Conservation (phyloP, 495 filamentous ascomycete species). For the Neurospora sp. region DNA sequence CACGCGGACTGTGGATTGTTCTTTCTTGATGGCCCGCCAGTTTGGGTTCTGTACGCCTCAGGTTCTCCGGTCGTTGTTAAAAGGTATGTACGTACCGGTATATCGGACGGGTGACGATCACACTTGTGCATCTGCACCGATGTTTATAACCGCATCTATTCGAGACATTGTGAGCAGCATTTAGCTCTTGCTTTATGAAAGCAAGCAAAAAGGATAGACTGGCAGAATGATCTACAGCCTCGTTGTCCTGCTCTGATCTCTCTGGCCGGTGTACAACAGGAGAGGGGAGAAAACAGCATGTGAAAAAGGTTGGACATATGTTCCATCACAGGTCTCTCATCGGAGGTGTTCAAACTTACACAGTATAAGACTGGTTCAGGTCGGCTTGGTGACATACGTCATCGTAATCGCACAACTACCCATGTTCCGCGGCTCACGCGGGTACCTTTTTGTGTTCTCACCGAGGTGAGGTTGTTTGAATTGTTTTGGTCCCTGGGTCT, state of each 20-base stretch:
- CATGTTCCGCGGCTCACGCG: background rate
- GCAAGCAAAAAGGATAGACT: background rate
- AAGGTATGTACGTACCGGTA: background rate
- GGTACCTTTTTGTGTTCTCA: background rate
- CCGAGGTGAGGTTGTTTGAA: background rate
- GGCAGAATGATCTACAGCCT: background rate
- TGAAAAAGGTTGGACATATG: background rate
- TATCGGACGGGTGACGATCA: background rate
- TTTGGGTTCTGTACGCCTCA: background rate
- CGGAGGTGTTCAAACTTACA: background rate
- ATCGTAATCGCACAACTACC: background rate
- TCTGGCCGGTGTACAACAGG: background rate
- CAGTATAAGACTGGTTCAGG: background rate
- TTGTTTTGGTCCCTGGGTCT: background rate
- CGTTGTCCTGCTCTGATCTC: background rate
- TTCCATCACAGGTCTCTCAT: background rate
- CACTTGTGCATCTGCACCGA: background rate
- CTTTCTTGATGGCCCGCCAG: background rate
- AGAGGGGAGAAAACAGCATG: background rate
- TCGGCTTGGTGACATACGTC: background rate
- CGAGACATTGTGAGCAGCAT: background rate
- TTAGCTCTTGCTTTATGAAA: background rate
- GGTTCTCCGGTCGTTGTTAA: background rate
- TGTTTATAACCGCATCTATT: background rate
- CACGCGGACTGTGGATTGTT: background rate